Evolutionary conservation across 495 filamentous ascomycete species (phyloP), one percentile per base, ranked within the genome.

Genomic region (Penicillium pancosmium): DNA sequence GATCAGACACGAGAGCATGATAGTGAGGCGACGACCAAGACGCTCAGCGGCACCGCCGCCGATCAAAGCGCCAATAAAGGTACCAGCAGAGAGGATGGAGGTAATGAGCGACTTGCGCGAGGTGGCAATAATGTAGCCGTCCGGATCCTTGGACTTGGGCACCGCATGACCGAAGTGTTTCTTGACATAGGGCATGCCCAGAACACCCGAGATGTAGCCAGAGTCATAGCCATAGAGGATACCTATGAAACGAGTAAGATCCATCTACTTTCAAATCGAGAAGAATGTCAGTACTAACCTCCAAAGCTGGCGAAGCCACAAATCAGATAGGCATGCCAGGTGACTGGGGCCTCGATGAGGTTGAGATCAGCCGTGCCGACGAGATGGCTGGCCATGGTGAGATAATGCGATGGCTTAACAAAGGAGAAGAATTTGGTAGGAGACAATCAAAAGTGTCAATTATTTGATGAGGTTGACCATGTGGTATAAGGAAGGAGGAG

Each of bases 71-170:
- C 88, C 88, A 58, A 90, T 83, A 80, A 91, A 91, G 55, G 88
- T 91, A 65, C 88, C 88, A 60, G 79, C 82, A 46, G 88, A 91
- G 7, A 91, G 79, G 60, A 91, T 89, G 10, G 87, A 89, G 53
- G 84, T 85, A 65, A 89, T 89, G 35, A 90, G 78, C 5, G 84
- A 85, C 65, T 67, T 57, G 16, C 55, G 62, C 1, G 64, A 64
- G 38, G 51, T 59, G n/a, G 57, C 5, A n/a, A 67, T 61, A 25
- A 64, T 52, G 21, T 48, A 65, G 9, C 62, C 62, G 9, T 43
- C 50, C 10, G 65, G 59, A 31, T 62, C 58, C 12, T 61, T 47
- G 16, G 27, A 33, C 47, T 55, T 65, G 18, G 56, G 54, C 13
- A 62, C 56, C 23, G 38, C 31, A 18, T 60, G 50, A 13, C 71